A percentile compares a stretch with the other conserved stretches of the same genome.
These are phyloP conservation scores for Corinectria fuckeliana DNA, from an alignment of 2,329 filamentous ascomycete species.

Conservation along the genomic window DNA sequence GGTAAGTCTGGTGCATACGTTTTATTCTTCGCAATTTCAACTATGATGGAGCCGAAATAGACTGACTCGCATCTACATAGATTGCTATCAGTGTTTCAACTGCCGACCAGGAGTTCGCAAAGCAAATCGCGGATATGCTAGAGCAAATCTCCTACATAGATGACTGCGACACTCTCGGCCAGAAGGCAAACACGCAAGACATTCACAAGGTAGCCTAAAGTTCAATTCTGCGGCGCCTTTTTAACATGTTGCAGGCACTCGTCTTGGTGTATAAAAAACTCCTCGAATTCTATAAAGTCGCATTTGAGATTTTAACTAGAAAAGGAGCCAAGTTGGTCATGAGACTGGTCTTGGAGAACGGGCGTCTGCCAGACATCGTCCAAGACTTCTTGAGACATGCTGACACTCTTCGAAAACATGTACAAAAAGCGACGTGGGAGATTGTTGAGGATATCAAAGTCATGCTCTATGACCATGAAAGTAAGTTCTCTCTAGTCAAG, in stretches of 20 bases:
- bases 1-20: conserved; percentile 25
- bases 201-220: conserved; percentile 18
- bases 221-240: neutral
- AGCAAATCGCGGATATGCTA: conserved; percentile 38
- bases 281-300: conserved; percentile 35
- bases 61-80: conserved; percentile 17
- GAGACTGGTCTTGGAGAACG: conserved; percentile 29
- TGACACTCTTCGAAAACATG: conserved; percentile 33
- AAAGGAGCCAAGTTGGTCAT: conserved; percentile 23
- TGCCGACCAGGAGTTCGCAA: conserved; percentile 26
- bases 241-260: conserved; percentile 28
- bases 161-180: conserved; percentile 40
- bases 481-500: neutral
- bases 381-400: conserved; percentile 38
- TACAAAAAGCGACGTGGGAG: conserved; percentile 35
- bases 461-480: conserved; percentile 33
- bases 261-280: conserved; percentile 38
- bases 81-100: conserved; percentile 36
- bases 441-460: conserved; percentile 25
- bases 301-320: conserved; percentile 33
- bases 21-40: neutral
- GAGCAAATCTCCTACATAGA: conserved; percentile 41
- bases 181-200: conserved; percentile 26
- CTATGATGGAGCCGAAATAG: neutral
- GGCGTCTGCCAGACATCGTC: conserved; percentile 28